Percentiles rank a stretch among this genome's conserved stretches.
Evolutionary conservation across 257 asterid genomes (phyloP).

Genomic region (Linderniella brevidens): DNA sequence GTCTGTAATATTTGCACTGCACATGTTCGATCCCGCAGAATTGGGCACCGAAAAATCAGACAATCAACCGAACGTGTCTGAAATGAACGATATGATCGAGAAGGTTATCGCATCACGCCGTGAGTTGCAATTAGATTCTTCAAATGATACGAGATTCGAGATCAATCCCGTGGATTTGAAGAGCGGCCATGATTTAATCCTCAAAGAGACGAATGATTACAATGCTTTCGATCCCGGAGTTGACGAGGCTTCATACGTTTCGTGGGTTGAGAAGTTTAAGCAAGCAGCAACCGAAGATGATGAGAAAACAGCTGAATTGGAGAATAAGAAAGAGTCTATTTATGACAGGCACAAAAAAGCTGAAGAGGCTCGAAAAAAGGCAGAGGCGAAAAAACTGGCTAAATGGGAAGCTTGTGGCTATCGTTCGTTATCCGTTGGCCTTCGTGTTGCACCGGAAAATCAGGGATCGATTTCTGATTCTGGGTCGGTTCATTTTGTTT

Average conservation of each 20-base stretch:
- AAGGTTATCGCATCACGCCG: slow-evolving; percentile 42
- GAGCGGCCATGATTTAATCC: slow-evolving; percentile 21
- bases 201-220: slow-evolving; percentile 25
- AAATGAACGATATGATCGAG: slow-evolving; percentile 41
- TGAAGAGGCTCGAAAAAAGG: slow-evolving; percentile 58
- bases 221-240: slow-evolving; percentile 36
- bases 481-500: slow-evolving; percentile 64
- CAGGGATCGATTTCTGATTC: slow-evolving; percentile 38
- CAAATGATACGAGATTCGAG: slow-evolving; percentile 45
- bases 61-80: slow-evolving; percentile 21
- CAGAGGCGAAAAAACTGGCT: slow-evolving; percentile 53
- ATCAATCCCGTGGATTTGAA: slow-evolving; percentile 29
- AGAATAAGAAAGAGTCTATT: slow-evolving; percentile 25
- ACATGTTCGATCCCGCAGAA: slow-evolving; percentile 51
- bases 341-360: slow-evolving; percentile 47
- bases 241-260: slow-evolving; percentile 66
- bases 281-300: slow-evolving; percentile 27
- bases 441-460: slow-evolving; percentile 30
- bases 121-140: slow-evolving; percentile 18
- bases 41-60: slow-evolving; percentile 28
- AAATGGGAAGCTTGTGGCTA: slow-evolving; percentile 89
- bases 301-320: slow-evolving; percentile 19
- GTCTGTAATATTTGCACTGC: slow-evolving; percentile 68
- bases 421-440: slow-evolving; percentile 43
- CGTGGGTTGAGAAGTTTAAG: slow-evolving; percentile 87